Evolutionary conservation across 768 basidiomycete genomes (phyloP).

Genomic region (Cubamyces lactineus): DNA sequence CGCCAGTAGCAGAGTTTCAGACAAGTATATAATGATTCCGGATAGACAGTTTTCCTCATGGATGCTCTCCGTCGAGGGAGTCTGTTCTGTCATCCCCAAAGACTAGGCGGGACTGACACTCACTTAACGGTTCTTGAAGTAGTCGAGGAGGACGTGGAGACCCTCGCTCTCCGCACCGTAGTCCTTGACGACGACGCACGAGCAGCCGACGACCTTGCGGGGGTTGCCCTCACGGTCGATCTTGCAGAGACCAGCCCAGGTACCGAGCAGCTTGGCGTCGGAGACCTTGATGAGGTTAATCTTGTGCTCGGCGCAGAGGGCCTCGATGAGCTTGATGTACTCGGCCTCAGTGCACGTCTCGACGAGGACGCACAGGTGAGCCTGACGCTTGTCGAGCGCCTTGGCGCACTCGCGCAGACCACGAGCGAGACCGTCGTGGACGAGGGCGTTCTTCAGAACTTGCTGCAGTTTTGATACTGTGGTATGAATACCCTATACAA

Average conservation of each 20-base stretch:
- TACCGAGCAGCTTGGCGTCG: slow-evolving; percentile 96
- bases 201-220: slow-evolving; percentile 92
- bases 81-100: slow-evolving; percentile 80
- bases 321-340: slow-evolving; percentile 99
- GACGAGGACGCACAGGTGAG: slow-evolving; percentile 97
- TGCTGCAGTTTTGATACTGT: slow-evolving; percentile 52
- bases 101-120: slow-evolving; percentile 27
- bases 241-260: slow-evolving; percentile 99
- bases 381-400: slow-evolving; percentile 98
- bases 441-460: slow-evolving; percentile 98
- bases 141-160: slow-evolving; percentile 89
- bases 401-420: slow-evolving; percentile 98
- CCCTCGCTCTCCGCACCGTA: slow-evolving; percentile 96
- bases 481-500: neutral
- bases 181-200: slow-evolving; percentile 96
- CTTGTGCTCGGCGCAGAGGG: slow-evolving; percentile 98
- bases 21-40: slow-evolving; percentile 83
- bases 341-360: slow-evolving; percentile 99
- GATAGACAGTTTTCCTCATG: slow-evolving; percentile 76
- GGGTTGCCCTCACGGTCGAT: slow-evolving; percentile 99
- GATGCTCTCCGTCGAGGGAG: slow-evolving; percentile 86
- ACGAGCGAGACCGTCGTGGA: slow-evolving; percentile 97
- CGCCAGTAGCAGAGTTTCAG: slow-evolving; percentile 49
- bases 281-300: slow-evolving; percentile 99
- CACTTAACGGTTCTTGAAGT: slow-evolving; percentile 90